Percentiles rank a stretch among this genome's conserved stretches.
Evolutionary conservation across 306 rosid genomes (phyloP).

Genomic region (Pueraria montana): DNA sequence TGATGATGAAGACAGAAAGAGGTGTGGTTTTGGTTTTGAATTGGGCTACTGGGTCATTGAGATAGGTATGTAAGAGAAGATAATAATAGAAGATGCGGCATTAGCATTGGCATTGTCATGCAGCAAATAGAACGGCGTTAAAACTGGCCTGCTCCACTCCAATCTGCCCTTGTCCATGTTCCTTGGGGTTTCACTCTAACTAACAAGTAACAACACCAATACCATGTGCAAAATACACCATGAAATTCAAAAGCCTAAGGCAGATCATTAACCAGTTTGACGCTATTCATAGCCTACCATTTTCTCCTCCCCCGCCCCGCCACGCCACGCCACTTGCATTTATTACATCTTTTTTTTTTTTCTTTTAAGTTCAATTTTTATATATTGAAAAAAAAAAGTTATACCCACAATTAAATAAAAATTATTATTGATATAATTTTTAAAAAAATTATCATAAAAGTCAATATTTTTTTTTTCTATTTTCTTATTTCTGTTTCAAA

Average conservation of each 20-base stretch:
- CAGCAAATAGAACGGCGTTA: slow-evolving; percentile 10
- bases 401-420: no score
- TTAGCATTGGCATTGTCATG: not conserved
- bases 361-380: no score
- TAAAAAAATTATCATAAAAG: no score
- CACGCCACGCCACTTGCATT: not conserved
- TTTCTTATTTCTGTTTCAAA: no score
- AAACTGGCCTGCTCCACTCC: not conserved
- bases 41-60: not conserved
- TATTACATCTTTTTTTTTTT: no score
- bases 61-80: no score
- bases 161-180: not conserved
- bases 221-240: not conserved
- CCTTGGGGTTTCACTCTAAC: not conserved
- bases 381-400: no score
- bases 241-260: not conserved
- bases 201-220: not conserved
- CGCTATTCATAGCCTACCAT: not conserved
- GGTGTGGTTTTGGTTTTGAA: no score
- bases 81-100: not conserved
- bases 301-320: not conserved
- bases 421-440: no score
- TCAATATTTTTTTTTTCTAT: no score
- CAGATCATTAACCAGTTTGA: not conserved
- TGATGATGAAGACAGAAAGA: not conserved